These are phyloP conservation scores for Achaetomiella virescens DNA, from an alignment of 495 filamentous ascomycete species.

Conservation along the genomic window DNA sequence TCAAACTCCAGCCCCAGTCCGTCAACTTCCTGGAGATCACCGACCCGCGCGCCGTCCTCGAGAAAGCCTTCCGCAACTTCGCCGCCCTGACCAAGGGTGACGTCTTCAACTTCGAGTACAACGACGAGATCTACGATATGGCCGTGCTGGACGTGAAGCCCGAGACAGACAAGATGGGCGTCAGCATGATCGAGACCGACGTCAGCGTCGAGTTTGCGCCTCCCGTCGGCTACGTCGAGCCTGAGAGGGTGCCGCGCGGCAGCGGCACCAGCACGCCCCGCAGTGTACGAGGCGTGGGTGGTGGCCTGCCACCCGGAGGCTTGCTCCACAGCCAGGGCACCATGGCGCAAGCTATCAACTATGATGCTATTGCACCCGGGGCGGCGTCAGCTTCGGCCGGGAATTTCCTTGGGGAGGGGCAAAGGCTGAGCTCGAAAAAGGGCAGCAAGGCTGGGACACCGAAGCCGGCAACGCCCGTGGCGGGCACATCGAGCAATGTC, in stretches of 20 bases:
- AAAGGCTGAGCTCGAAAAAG: slow-evolving; percentile 74
- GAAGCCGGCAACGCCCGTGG: slow-evolving; percentile 72
- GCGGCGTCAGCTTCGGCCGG: slow-evolving; percentile 59
- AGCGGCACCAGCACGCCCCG: slow-evolving; percentile 60
- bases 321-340: slow-evolving; percentile 74
- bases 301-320: slow-evolving; percentile 60
- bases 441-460: slow-evolving; percentile 71
- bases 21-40: slow-evolving; percentile 89
- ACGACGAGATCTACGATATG: slow-evolving; percentile 86
- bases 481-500: slow-evolving; percentile 58
- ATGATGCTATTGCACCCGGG: slow-evolving; percentile 83
- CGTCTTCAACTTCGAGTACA: slow-evolving; percentile 91
- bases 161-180: slow-evolving; percentile 62
- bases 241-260: slow-evolving; percentile 46
- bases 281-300: slow-evolving; percentile 29
- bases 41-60: slow-evolving; percentile 95
- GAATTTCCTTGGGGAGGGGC: slow-evolving; percentile 72
- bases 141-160: slow-evolving; percentile 91
- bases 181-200: slow-evolving; percentile 94
- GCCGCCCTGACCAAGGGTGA: slow-evolving; percentile 86
- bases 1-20: slow-evolving; percentile 93
- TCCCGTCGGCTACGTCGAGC: slow-evolving; percentile 89
- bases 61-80: slow-evolving; percentile 93
- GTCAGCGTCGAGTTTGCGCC: slow-evolving; percentile 91
- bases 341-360: slow-evolving; percentile 97